These are phyloP conservation scores for Beauveria bassiana DNA, from an alignment of 2,329 filamentous ascomycete species.

Conservation along the genomic window DNA sequence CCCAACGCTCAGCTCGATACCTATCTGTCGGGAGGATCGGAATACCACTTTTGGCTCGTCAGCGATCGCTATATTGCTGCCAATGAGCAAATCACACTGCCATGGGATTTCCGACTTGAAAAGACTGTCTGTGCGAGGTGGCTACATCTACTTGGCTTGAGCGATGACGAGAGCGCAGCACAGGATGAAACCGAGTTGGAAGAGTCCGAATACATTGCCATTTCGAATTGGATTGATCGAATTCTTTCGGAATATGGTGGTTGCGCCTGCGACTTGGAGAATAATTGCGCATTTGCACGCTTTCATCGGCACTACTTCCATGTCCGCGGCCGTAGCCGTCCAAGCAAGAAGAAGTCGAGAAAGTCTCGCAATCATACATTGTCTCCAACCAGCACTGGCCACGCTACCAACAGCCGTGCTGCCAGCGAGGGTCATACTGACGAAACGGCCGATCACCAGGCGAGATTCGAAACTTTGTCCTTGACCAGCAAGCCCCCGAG, in stretches of 20 bases:
- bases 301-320: constrained; percentile 52
- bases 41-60: constrained; percentile 90
- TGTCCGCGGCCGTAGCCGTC: constrained; percentile 34
- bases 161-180: constrained; percentile 46
- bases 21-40: constrained; percentile 66
- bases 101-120: constrained; percentile 60
- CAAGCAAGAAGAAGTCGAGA: constrained; percentile 42
- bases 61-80: constrained; percentile 67
- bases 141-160: constrained; percentile 52
- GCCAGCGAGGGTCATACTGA: constrained; percentile 55
- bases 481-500: constrained; percentile 58
- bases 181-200: constrained; percentile 48
- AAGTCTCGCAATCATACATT: constrained; percentile 48
- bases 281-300: constrained; percentile 55
- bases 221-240: constrained; percentile 58
- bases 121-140: constrained; percentile 47
- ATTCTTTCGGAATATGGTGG: constrained; percentile 73
- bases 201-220: constrained; percentile 51
- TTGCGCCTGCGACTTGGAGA: constrained; percentile 63
- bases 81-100: constrained; percentile 55
- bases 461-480: constrained; percentile 36
- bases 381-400: constrained; percentile 55
- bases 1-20: constrained; percentile 87
- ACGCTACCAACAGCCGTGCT: constrained; percentile 55
- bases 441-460: constrained; percentile 46